Evolutionary conservation across 1,139 yeast species (phyloP), one percentile per base, ranked within the genome.

Genomic region (Kodamaea plutei): DNA sequence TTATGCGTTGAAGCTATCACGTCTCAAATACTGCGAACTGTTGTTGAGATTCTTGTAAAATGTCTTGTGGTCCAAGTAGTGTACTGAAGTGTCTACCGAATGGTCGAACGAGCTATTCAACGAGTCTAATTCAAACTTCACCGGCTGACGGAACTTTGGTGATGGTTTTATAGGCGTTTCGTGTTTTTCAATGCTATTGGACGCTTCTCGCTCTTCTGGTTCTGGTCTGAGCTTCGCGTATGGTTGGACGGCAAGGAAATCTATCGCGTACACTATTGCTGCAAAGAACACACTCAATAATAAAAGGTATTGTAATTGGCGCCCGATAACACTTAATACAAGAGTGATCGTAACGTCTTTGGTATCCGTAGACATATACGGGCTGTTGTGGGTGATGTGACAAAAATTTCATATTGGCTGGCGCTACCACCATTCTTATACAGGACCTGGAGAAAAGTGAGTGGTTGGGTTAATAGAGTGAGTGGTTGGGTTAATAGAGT

Each of bases 11-110:
- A 64, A 58, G 33, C 72, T 65, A 42, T 67, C 73, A 34, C 73
- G 45, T 33, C 73, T 45, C 21, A 66, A 47, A 39, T 61, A 66
- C 39, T 64, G 73, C 2, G 70, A 60, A 38, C 71, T 65, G 40
- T 56, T 64, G 43, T 65, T 66, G 34, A 63, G 49, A 35, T 55
- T 58, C 33, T 52, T 50, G 45, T 65, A 66, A 41, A 65, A 61
- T 15, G 44, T 46, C 19, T 36, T 44, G 23, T 41, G 54, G 30
- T 50, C 49, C 22, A 34, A 24, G 14, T 30, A 34, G 8, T 20
- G 6, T 4, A 30, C 11, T 17, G 23, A 19, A n/a, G 51, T 39
- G 8, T 32, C 14, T 20, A 18, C 30, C 20, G 19, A 18, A n/a
- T 27, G 22, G 20, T 20, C 31, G 11, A 28, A 17, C 8, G 26